A percentile compares a stretch with the other conserved stretches of the same genome.
These are phyloP conservation scores for Paxillus ammoniavirescens DNA, from an alignment of 768 basidiomycete species.

Conservation along the genomic window DNA sequence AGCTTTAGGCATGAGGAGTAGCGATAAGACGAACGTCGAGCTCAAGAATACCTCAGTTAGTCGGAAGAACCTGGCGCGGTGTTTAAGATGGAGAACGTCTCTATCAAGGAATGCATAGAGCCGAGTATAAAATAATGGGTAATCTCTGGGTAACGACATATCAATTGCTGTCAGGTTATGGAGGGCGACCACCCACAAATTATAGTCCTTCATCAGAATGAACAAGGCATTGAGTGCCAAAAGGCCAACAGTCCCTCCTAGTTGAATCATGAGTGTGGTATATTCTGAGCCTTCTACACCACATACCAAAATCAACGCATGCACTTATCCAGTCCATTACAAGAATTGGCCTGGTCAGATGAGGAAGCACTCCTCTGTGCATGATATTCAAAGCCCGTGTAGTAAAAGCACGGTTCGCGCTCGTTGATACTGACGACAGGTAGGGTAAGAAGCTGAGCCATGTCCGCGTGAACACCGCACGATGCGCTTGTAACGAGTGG, in stretches of 20 bases:
- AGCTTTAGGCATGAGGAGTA: not conserved
- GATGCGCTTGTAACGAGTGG: constrained; percentile 74
- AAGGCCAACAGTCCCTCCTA: constrained; percentile 83
- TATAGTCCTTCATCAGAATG: constrained; percentile 87
- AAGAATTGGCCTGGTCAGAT: constrained; percentile 71
- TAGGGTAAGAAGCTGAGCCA: constrained; percentile 75
- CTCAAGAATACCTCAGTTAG: constrained; percentile 87
- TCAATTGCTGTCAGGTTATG: not conserved
- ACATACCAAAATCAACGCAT: constrained; percentile 77
- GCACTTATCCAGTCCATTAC: constrained; percentile 92
- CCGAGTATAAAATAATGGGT: constrained; percentile 91
- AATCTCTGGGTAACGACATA: constrained; percentile 60
- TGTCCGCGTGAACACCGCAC: constrained; percentile 75
- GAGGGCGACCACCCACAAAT: constrained; percentile 60
- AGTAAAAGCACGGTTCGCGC: constrained; percentile 37
- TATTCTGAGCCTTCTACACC: not conserved
- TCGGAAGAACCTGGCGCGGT: constrained; percentile 93
- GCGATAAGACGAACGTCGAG: constrained; percentile 68
- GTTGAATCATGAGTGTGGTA: not conserved
- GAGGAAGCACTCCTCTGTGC: constrained; percentile 81
- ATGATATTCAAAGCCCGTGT: constrained; percentile 70
- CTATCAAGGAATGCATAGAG: constrained; percentile 89
- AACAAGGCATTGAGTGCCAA: constrained; percentile 91
- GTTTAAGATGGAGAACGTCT: constrained; percentile 86
- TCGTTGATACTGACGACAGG: constrained; percentile 40